Base-by-base conservation (phyloP, 768 basidiomycete genomes). In the Mycena albidolilacea region DNA sequence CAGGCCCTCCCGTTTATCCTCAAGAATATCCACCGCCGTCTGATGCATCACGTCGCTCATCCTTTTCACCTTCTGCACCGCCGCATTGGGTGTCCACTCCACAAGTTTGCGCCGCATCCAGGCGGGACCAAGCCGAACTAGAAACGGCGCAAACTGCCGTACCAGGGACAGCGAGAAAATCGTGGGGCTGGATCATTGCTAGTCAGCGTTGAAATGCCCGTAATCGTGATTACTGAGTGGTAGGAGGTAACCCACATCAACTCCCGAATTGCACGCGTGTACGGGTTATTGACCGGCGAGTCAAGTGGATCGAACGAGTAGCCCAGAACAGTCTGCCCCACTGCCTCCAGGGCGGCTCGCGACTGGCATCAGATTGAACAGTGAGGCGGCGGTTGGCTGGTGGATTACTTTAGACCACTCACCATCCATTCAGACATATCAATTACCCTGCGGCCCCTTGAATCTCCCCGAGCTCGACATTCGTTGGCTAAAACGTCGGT, bases 291-390 rank as follows among this genome's bases (percentile, higher is more conserved):
- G 37, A 81, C 78, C 9, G 80, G 79, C 17, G 84, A 83, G 55
- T 87, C 84, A 11, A 87, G 79, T 2, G 86, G 85, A 71, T 88
- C 86, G 72, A 88, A 88, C 14, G 85, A 86, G 72, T 87, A 85
- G 0, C 84, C 85, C 2, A 88, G 79, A 30, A 87, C 80, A 5
- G 85, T 82, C 71, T 83, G 83, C 15, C 86, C 87, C 14, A 86
- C 82, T 0, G 82, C 79, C 72, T 87, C 87, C 8, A 88, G 79
- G 17, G 87, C 84, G 6, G 85, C 82, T 21, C 87, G 82, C 23
- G 81, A 85, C 79, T 69, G 7, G 12, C 35, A 39, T 41, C 3
- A 21, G 0, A 8, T 7, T 44, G 38, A 11, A 14, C 2, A 14
- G 38, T 37, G 19, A 44, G 3, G 44, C 7, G 10, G 7, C 17